These are phyloP conservation scores for Talaromyces sp. DNA, from an alignment of 2,329 filamentous ascomycete genomes.

Conservation along the genomic window DNA sequence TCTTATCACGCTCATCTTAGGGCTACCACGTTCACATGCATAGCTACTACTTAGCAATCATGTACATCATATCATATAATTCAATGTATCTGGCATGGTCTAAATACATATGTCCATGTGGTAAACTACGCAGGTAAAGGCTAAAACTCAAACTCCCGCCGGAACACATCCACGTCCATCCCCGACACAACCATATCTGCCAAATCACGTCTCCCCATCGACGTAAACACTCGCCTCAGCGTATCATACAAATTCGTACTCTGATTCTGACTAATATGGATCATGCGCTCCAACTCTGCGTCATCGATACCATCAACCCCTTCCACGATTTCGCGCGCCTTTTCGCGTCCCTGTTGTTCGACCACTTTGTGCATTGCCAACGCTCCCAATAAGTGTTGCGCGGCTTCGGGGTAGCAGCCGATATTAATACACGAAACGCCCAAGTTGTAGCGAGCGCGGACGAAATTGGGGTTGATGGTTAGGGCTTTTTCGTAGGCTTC, in stretches of 20 bases:
- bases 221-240: conserved; percentile 86
- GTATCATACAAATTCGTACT: conserved; percentile 98
- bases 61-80: not conserved
- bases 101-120: not conserved
- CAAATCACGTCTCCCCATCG: conserved; percentile 88
- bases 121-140: not conserved
- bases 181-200: conserved; percentile 83
- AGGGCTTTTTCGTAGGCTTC: conserved; percentile 93
- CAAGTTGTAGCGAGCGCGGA: conserved; percentile 93
- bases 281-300: conserved; percentile 77
- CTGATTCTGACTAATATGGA: conserved; percentile 76
- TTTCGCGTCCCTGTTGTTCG: conserved; percentile 77
- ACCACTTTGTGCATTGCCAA: conserved; percentile 94
- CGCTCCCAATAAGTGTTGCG: conserved; percentile 86
- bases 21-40: not conserved
- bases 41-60: not conserved
- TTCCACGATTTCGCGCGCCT: conserved; percentile 75
- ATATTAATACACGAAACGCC: conserved; percentile 98
- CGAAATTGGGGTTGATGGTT: conserved; percentile 89
- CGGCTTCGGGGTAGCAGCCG: conserved; percentile 88
- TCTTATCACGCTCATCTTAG: conserved; percentile 1
- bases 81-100: not conserved
- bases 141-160: conserved; percentile 85
- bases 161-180: conserved; percentile 87
- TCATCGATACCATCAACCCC: conserved; percentile 63